These are phyloP conservation scores for Monilinia vaccinii-corymbosi DNA, from an alignment of 2,329 filamentous ascomycete species.

Conservation along the genomic window DNA sequence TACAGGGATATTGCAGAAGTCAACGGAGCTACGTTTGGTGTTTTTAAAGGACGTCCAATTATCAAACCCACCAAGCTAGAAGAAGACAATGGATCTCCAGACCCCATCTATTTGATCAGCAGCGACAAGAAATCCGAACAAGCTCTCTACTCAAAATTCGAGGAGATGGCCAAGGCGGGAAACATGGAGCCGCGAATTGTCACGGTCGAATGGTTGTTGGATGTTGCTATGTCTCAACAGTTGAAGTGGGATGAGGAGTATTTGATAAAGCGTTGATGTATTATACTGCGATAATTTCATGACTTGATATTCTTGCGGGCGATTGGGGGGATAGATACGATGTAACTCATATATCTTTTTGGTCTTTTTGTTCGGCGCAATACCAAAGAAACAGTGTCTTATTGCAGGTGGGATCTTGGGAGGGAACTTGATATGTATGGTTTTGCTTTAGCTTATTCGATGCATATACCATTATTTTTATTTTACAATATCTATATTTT, in stretches of 20 bases:
- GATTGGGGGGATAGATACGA: background rate
- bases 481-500: background rate
- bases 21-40: conserved; percentile 76
- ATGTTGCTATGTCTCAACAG: conserved; percentile 82
- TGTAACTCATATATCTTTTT: conserved; percentile 1
- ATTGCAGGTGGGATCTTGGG: background rate
- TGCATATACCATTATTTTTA: background rate
- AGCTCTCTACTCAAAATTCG: conserved; percentile 71
- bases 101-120: conserved; percentile 77
- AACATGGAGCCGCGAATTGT: conserved; percentile 78
- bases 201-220: conserved; percentile 78
- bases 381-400: background rate
- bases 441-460: background rate
- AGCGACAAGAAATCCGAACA: conserved; percentile 58
- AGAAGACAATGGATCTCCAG: conserved; percentile 50
- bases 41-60: conserved; percentile 53
- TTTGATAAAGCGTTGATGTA: conserved; percentile 26
- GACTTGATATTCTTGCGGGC: background rate
- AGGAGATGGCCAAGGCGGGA: conserved; percentile 65
- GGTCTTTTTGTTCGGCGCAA: background rate
- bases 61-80: conserved; percentile 54
- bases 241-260: conserved; percentile 59
- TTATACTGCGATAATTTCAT: background rate
- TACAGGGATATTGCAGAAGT: conserved; percentile 79
- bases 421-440: background rate